These are phyloP conservation scores for Pecoramyces ruminantium DNA, from an alignment of 192 early-diverging fungal genomes.

Conservation along the genomic window DNA sequence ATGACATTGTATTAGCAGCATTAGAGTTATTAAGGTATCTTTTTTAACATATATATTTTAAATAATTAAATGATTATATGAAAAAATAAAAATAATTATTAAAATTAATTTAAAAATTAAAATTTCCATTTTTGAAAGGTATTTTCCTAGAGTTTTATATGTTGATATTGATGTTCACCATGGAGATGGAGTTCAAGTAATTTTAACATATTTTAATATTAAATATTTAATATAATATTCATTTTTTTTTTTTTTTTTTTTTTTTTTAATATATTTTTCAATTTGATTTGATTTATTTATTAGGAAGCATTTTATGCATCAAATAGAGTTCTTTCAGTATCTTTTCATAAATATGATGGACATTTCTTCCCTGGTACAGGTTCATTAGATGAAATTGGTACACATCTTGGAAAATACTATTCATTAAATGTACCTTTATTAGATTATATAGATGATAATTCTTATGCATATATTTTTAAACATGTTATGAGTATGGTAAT, in stretches of 20 bases:
- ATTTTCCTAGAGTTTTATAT: constrained; percentile 45
- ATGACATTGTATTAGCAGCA: constrained; percentile 92
- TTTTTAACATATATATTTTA: no score
- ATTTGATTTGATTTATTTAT: background rate
- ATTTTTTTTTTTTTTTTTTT: no score
- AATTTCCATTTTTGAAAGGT: no score
- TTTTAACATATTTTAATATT: no score
- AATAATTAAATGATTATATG: no score
- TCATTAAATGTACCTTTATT: constrained; percentile 86
- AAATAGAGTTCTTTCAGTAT: constrained; percentile 87
- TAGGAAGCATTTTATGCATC: constrained; percentile 85
- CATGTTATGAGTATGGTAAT: constrained; percentile 72
- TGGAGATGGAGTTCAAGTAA: constrained; percentile 66
- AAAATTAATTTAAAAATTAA: no score
- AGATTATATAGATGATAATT: constrained; percentile 84
- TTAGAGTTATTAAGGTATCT: constrained; percentile 61
- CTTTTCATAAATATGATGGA: constrained; percentile 88
- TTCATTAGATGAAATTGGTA: constrained; percentile 71
- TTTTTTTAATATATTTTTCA: background rate
- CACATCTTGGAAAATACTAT: constrained; percentile 74
- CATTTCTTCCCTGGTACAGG: constrained; percentile 95
- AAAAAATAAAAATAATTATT: no score
- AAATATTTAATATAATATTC: no score
- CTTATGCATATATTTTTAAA: constrained; percentile 81
- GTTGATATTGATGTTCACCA: constrained; percentile 19